Percentiles rank a stretch among this genome's conserved stretches.
These are phyloP conservation scores for Akanthomyces muscarius DNA, from an alignment of 2,329 filamentous ascomycete species.

Conservation along the genomic window DNA sequence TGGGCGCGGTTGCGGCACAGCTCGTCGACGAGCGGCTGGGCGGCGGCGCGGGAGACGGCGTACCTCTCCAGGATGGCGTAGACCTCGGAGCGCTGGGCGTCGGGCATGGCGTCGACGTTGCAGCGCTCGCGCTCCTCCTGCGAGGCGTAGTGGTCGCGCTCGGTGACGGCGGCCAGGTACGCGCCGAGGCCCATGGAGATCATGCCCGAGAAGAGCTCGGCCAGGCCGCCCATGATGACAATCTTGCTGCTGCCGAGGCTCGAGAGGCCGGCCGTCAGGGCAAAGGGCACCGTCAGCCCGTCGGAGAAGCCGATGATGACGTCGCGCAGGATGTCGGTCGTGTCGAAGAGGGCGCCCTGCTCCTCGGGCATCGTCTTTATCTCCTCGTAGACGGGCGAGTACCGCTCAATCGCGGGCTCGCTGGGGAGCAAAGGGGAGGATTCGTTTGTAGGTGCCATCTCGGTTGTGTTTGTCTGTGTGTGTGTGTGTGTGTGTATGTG, in stretches of 20 bases:
- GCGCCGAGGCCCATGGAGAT: slow-evolving; percentile 76
- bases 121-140: slow-evolving; percentile 43
- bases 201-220: slow-evolving; percentile 70
- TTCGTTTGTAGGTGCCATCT: slow-evolving; percentile 29
- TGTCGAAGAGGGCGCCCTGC: slow-evolving; percentile 30
- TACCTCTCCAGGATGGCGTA: slow-evolving; percentile 50
- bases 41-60: slow-evolving; percentile 41
- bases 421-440: slow-evolving; percentile 30
- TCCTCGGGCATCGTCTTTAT: slow-evolving; percentile 21
- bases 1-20: slow-evolving; percentile 44
- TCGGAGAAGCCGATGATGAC: slow-evolving; percentile 74
- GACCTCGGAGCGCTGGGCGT: slow-evolving; percentile 44
- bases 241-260: slow-evolving; percentile 61
- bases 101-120: slow-evolving; percentile 41
- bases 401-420: slow-evolving; percentile 29
- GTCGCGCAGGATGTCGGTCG: slow-evolving; percentile 52
- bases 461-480: slow-evolving; percentile 1
- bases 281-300: slow-evolving; percentile 75
- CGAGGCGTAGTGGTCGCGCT: slow-evolving; percentile 47
- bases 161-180: slow-evolving; percentile 62
- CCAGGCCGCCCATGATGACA: slow-evolving; percentile 68
- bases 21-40: slow-evolving; percentile 45
- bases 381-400: slow-evolving; percentile 24
- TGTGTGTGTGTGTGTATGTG: background rate
- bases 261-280: slow-evolving; percentile 69